Percentiles rank a stretch among this genome's conserved stretches.
phyloP scores from a whole-genome alignment of 306 rosid genomes.

The Alnus rubra region DNA sequence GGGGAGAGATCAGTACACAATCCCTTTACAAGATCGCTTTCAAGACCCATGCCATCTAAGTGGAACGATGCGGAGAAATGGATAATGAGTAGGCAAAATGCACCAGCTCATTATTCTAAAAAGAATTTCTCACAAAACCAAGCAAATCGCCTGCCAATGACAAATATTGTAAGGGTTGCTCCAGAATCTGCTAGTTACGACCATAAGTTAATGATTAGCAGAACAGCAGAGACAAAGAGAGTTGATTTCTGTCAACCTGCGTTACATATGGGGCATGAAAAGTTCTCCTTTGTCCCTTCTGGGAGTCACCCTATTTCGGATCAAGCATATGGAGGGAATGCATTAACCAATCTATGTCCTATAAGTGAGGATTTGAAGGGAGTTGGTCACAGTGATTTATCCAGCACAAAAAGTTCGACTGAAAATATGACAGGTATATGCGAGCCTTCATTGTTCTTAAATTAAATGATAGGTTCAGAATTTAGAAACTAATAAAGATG shows the following conservation, averaged over 20 bases:
- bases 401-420: slow-evolving; percentile 32
- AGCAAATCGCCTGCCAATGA: slow-evolving; percentile 50
- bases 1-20: slow-evolving; percentile 71
- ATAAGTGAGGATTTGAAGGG: slow-evolving; percentile 64
- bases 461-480: background rate
- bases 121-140: slow-evolving; percentile 55
- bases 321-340: slow-evolving; percentile 49
- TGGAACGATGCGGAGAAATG: slow-evolving; percentile 98
- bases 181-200: slow-evolving; percentile 69
- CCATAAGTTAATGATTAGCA: slow-evolving; percentile 42
- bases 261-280: slow-evolving; percentile 57
- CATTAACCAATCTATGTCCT: slow-evolving; percentile 45
- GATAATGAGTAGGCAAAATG: slow-evolving; percentile 74
- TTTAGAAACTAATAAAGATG: background rate
- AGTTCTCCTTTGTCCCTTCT: slow-evolving; percentile 67
- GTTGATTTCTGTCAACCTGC: slow-evolving; percentile 76
- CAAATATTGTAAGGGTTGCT: slow-evolving; percentile 70
- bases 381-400: slow-evolving; percentile 34
- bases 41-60: slow-evolving; percentile 85
- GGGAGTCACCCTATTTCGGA: slow-evolving; percentile 41
- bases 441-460: slow-evolving; percentile 7
- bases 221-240: slow-evolving; percentile 61
- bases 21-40: slow-evolving; percentile 52
- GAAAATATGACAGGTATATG: slow-evolving; percentile 62
- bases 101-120: slow-evolving; percentile 45